Base-by-base conservation (phyloP, 345 rosid genomes). In the Eucalyptus tenuipes region DNA sequence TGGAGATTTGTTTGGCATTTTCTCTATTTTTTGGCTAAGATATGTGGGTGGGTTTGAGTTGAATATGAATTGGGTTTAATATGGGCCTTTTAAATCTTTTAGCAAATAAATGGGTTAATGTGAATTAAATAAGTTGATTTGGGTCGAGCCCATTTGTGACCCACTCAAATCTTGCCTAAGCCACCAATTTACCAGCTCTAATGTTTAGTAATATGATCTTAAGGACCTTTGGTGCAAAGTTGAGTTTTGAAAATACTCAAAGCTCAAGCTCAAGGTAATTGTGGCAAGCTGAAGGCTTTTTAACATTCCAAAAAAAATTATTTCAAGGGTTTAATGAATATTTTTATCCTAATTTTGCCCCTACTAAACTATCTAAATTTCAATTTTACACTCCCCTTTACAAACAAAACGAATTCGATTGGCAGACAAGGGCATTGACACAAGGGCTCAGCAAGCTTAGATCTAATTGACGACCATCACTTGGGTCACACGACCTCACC, bases 351-450 rank as follows among this genome's bases (percentile, higher is more conserved):
- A 13, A 52, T 18, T 52, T 52, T 52, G 24, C 55, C 24, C 2
- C 55, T 52, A 64, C 18, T 14, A 15, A n/a, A n/a, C 10, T 7
- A 14, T 64, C 10, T n/a, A 64, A 64, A 64, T n/a, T 64, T n/a
- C 3, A 64, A 13, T 4, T n/a, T 64, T 14, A 64, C 18, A 5
- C 18, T 6, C 18, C 1, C 10, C 4, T 7, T 61, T 29, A 6
- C 5, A 0, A 7, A 1, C 10, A 8, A 14, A 64, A 64, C 5
- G 16, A n/a, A 64, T 64, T 64, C 0, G 1, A 64, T n/a, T 7
- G 37, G 18, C 8, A n/a, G 0, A 64, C 8, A 5, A 29, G 37
- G 4, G 17, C 37, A 29, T 64, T 1, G 7, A 14, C 10, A 29
- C 10, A 14, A n/a, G 10, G 18, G 37, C 20, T 59, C 2, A 1